Conservation (phyloP, 257 asterid genomes). For the Capsicum rhomboideum region DNA sequence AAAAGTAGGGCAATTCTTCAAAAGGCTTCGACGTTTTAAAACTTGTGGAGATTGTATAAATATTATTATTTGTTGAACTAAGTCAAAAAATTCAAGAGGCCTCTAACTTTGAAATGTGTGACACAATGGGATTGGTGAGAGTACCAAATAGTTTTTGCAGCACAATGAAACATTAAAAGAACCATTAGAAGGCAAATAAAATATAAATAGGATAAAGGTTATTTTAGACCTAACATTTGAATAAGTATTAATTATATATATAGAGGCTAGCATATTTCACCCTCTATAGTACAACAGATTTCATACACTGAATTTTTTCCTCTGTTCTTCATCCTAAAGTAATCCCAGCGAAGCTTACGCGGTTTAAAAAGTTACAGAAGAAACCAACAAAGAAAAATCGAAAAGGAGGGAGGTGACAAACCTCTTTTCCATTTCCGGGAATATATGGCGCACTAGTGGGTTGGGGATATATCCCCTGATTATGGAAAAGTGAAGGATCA, state of each 20-base stretch:
- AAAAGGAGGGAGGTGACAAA: constrained; percentile 8
- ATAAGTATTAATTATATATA: background rate
- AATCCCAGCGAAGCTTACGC: background rate
- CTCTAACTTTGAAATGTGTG: background rate
- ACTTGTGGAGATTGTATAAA: background rate
- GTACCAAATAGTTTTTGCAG: background rate
- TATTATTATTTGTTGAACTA: background rate
- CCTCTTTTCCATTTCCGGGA: constrained; percentile 76
- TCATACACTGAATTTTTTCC: background rate
- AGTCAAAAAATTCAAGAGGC: background rate
- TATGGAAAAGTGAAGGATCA: constrained; percentile 65
- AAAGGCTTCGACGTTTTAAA: background rate
- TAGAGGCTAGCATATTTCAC: background rate
- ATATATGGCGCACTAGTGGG: constrained; percentile 61
- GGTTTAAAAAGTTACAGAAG: background rate
- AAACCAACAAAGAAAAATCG: background rate
- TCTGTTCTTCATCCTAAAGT: background rate
- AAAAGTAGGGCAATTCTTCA: background rate
- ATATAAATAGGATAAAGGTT: background rate
- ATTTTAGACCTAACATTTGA: background rate
- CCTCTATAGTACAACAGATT: background rate
- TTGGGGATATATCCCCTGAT: constrained; percentile 85
- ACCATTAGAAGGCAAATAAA: background rate
- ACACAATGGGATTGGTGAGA: background rate
- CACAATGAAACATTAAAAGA: background rate